phyloP scores from a whole-genome alignment of 257 asterid genomes.

The Solanum clarkiae region DNA sequence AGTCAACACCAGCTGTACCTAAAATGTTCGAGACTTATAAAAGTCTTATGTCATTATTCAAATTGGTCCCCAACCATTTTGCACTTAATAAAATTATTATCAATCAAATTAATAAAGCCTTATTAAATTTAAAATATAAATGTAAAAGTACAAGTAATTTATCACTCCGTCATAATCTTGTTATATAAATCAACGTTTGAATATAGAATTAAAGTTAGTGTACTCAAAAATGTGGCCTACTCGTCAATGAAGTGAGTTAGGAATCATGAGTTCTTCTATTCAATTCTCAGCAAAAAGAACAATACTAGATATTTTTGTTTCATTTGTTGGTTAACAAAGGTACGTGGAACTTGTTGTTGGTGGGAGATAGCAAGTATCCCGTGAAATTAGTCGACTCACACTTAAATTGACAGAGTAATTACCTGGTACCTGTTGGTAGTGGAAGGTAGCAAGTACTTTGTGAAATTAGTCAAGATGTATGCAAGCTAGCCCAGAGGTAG shows the following conservation, averaged over 20 bases:
- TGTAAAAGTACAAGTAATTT: background rate
- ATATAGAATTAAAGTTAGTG: background rate
- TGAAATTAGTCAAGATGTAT: background rate
- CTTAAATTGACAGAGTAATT: background rate
- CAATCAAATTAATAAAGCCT: background rate
- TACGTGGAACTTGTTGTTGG: background rate
- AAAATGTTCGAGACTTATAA: background rate
- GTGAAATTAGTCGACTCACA: background rate
- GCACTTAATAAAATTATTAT: background rate
- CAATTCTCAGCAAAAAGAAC: fast-evolving
- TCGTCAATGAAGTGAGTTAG: background rate
- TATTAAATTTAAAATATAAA: background rate
- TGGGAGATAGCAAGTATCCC: background rate
- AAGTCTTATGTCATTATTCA: background rate
- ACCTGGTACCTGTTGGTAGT: background rate
- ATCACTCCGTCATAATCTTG: background rate
- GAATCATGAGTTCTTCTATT: background rate
- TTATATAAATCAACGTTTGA: background rate
- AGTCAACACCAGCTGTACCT: background rate
- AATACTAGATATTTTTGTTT: background rate
- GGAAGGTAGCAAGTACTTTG: background rate
- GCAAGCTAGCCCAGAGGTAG: background rate
- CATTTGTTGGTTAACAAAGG: background rate
- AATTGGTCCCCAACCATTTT: background rate
- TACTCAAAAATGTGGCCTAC: background rate